Conservation (phyloP, 2,329 filamentous ascomycete genomes). For the Pezicula carpinea region DNA sequence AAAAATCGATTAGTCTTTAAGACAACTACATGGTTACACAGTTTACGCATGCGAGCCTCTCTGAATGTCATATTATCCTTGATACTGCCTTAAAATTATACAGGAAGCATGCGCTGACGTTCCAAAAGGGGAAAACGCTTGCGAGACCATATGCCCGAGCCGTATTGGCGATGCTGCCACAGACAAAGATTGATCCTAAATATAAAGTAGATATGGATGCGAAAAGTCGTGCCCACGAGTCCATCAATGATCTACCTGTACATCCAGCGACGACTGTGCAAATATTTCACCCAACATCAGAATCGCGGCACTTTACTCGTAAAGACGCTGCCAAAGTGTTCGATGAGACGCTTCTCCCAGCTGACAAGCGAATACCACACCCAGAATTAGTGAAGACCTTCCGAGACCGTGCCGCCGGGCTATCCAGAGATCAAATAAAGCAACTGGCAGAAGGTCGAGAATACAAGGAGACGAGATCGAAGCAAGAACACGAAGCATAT, state of each 20-base stretch:
- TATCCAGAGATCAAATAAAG: slow-evolving; percentile 30
- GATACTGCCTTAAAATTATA: slow-evolving; percentile 4
- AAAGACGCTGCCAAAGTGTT: slow-evolving; percentile 63
- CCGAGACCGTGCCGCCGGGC: slow-evolving; percentile 37
- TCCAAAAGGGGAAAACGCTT: slow-evolving; percentile 64
- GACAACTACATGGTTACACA: slow-evolving; percentile 89
- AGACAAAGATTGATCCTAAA: slow-evolving; percentile 53
- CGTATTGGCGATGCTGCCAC: slow-evolving; percentile 75
- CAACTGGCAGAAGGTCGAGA: slow-evolving; percentile 25
- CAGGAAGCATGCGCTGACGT: slow-evolving; percentile 18
- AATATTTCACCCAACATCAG: slow-evolving; percentile 59
- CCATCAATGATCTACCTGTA: slow-evolving; percentile 61
- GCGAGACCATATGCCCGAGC: slow-evolving; percentile 74
- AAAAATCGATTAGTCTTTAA: slow-evolving; percentile 99
- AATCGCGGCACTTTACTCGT: slow-evolving; percentile 59
- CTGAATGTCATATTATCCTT: slow-evolving; percentile 45
- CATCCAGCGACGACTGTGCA: slow-evolving; percentile 58
- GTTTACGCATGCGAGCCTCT: slow-evolving; percentile 69
- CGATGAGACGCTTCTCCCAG: slow-evolving; percentile 52
- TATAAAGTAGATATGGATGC: slow-evolving; percentile 34
- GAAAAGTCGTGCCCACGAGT: slow-evolving; percentile 41
- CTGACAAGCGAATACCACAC: slow-evolving; percentile 58
- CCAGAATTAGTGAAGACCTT: slow-evolving; percentile 56
- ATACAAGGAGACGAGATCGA: slow-evolving; percentile 40
- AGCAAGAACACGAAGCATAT: slow-evolving; percentile 30